phyloP scores from a whole-genome alignment of 1,284 basidiomycete species.

The Tranzscheliella williamsii region DNA sequence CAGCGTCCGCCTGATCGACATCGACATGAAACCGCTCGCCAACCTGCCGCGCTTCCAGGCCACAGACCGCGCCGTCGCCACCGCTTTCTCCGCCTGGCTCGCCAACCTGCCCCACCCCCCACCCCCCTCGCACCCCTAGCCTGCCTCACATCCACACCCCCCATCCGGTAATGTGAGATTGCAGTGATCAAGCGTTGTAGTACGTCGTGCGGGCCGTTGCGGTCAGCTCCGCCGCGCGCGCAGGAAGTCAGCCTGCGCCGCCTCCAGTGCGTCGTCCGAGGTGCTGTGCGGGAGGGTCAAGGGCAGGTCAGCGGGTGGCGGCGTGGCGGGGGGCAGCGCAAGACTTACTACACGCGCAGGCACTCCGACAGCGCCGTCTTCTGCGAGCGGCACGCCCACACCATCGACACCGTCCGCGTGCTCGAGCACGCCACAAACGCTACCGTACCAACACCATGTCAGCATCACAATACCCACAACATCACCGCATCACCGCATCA shows the following conservation, averaged over 20 bases:
- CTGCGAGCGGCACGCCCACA: conserved; percentile 22
- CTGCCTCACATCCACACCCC: background rate
- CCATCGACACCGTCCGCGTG: conserved; percentile 27
- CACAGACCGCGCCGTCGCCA: conserved; percentile 66
- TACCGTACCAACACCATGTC: too few relatives aligned
- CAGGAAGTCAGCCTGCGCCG: conserved; percentile 13
- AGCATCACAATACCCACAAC: too few relatives aligned
- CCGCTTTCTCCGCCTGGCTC: conserved; percentile 17
- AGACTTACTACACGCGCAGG: conserved; percentile 26
- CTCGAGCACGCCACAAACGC: conserved; percentile 27
- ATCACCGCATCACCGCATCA: too few relatives aligned
- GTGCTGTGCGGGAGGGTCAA: conserved; percentile 8
- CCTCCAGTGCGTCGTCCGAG: conserved; percentile 24
- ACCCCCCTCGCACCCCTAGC: background rate
- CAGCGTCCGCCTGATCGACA: conserved; percentile 66
- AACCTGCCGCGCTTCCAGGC: conserved; percentile 74
- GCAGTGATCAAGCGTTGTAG: background rate
- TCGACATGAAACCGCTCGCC: conserved; percentile 77
- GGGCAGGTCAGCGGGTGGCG: background rate
- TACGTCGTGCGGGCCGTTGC: background rate
- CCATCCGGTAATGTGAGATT: background rate
- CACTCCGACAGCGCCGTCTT: conserved; percentile 14
- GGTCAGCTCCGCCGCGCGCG: background rate
- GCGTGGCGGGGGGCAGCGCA: background rate
- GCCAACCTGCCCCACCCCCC: background rate